Evolutionary conservation across 1,284 basidiomycete species (phyloP), one percentile per base, ranked within the genome.

Genomic region (Phenoliferia sp.): DNA sequence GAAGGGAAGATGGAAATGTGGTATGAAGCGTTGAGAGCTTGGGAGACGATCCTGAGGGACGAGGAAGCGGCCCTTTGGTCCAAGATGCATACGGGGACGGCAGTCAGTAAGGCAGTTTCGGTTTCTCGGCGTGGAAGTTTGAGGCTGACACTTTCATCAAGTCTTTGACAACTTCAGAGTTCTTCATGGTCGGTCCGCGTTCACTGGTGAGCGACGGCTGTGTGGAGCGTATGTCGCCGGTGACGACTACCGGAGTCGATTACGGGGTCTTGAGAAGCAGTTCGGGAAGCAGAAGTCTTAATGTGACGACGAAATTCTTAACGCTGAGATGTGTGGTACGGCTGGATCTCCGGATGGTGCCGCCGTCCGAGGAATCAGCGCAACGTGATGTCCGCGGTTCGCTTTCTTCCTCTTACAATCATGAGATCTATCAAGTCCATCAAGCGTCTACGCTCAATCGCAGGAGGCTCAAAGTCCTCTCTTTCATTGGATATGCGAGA

Each of bases 81-180:
- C 0, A 89, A 94, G 77, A 84, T 99, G 31, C 82, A 84, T 54
- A 89, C 92, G 0, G 94, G 95, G 0, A 95, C 88, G 0, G 88
- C 88, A 35, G 84, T 98, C 61, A 86, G 91, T 91, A n/a, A n/a
- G n/a, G n/a, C 75, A 76, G 89, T 83, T 57, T 17, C 32, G 17
- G 32, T 55, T n/a, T 61, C 63, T 44, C n/a, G n/a, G n/a, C n/a
- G n/a, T n/a, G n/a, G n/a, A 28, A 16, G 64, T 63, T 12, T 66
- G 57, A 16, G 35, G 31, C 33, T 22, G 2, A 17, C 35, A 15
- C 31, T 35, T 56, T 63, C 59, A 59, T 61, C 28, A 75, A 91
- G 90, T 94, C 44, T 85, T 96, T 62, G 90, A 99, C 80, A 98
- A 99, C 77, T 91, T 96, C 79, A 86, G 95, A 16, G 92, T 98